These are phyloP conservation scores for Papiliotrema flavescens DNA, from an alignment of 1,284 basidiomycete species.

Conservation along the genomic window DNA sequence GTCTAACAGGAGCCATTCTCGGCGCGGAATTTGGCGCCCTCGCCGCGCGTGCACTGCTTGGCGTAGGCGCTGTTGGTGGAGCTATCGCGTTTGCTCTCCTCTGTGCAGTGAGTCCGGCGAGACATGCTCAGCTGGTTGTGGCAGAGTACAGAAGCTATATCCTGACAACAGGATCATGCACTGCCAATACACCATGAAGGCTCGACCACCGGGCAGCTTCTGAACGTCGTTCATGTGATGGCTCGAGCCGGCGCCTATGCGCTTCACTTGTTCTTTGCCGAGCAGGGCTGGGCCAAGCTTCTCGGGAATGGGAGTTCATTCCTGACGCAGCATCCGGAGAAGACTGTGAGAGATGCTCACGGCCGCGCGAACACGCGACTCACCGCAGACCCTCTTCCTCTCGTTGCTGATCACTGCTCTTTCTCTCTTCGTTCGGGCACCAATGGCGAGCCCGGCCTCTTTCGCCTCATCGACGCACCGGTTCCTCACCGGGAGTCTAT, in stretches of 20 bases:
- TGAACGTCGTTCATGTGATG: background rate
- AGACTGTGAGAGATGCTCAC: constrained; percentile 17
- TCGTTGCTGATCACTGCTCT: constrained; percentile 26
- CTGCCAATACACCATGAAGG: background rate
- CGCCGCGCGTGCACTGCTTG: background rate
- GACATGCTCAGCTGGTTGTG: no score
- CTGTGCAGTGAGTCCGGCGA: constrained; percentile 4
- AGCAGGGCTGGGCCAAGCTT: background rate
- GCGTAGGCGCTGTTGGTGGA: background rate
- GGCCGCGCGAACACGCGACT: background rate
- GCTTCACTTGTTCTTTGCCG: background rate
- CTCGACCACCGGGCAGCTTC: background rate
- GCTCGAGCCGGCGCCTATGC: background rate
- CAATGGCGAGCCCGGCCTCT: constrained; percentile 5
- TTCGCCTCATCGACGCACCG: constrained; percentile 11
- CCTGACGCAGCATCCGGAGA: constrained; percentile 21
- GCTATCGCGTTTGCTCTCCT: constrained; percentile 3
- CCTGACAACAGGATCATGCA: background rate
- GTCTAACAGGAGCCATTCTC: background rate
- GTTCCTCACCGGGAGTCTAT: constrained; percentile 4
- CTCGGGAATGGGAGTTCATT: background rate
- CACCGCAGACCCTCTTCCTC: constrained; percentile 32
- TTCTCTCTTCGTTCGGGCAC: constrained; percentile 22
- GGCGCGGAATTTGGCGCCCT: constrained; percentile 6
- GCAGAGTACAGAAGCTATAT: background rate